Conservation (phyloP, 2,329 filamentous ascomycete genomes). For the Orbilia brochopaga region DNA sequence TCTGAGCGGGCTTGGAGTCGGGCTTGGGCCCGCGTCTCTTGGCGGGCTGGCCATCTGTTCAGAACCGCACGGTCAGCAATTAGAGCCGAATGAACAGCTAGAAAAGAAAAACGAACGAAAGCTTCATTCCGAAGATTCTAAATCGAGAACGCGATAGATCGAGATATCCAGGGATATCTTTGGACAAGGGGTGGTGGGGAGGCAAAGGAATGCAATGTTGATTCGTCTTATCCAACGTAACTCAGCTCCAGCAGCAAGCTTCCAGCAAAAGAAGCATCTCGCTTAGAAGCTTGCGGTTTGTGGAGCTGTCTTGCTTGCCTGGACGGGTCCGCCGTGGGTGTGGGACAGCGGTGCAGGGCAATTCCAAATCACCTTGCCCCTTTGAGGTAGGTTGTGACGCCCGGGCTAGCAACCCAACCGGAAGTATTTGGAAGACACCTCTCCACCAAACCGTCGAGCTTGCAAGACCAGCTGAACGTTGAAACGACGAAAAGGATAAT, state of each 20-base stretch:
- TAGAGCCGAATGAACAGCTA: constrained; percentile 20
- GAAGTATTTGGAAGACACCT: constrained; percentile 50
- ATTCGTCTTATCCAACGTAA: constrained; percentile 44
- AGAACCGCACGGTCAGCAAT: constrained; percentile 5
- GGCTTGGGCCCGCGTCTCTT: constrained; percentile 95
- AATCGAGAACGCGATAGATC: constrained; percentile 16
- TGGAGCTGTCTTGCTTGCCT: constrained; percentile 33
- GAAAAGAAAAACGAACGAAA: constrained; percentile 19
- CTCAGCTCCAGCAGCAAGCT: constrained; percentile 8
- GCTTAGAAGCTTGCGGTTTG: constrained; percentile 42
- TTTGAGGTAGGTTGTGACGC: constrained; percentile 38
- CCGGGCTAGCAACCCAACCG: constrained; percentile 27
- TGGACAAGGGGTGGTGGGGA: constrained; percentile 17
- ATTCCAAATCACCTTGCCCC: constrained; percentile 50
- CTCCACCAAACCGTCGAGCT: constrained; percentile 26
- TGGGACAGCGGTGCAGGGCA: constrained; percentile 27
- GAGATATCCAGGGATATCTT: constrained; percentile 4
- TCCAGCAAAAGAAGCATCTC: constrained; percentile 15
- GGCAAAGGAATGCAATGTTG: constrained; percentile 11
- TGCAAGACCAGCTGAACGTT: constrained; percentile 37
- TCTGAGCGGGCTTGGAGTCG: constrained; percentile 92
- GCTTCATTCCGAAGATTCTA: constrained; percentile 24
- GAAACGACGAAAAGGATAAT: constrained; percentile 13
- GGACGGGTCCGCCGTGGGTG: constrained; percentile 28
- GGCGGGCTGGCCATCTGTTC: constrained; percentile 76